These are phyloP conservation scores for Plantago coronopus DNA, from an alignment of 305 asterid species.

Conservation along the genomic window DNA sequence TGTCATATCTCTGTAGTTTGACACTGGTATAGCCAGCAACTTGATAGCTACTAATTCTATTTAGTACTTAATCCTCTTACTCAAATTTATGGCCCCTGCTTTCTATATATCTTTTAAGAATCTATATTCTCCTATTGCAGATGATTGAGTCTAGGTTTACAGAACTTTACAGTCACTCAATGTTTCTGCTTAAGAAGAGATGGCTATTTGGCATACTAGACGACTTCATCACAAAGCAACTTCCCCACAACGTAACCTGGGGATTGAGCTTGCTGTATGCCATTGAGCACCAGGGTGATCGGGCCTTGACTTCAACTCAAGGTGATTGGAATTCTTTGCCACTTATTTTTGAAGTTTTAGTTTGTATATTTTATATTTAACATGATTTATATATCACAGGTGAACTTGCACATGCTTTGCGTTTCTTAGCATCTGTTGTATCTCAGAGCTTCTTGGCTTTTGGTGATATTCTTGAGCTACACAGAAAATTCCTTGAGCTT, in stretches of 20 bases:
- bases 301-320: slow-evolving; percentile 94
- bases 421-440: slow-evolving; percentile 96
- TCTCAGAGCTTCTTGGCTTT: slow-evolving; percentile 99
- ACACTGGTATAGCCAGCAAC: neutral
- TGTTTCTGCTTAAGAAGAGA: slow-evolving; percentile 77
- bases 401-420: slow-evolving; percentile 92
- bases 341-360: neutral
- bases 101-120: slow-evolving; percentile 1
- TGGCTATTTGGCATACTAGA: slow-evolving; percentile 90
- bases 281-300: slow-evolving; percentile 87
- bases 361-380: slow-evolving; percentile 9
- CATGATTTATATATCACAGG: slow-evolving; percentile 43
- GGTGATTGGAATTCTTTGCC: slow-evolving; percentile 41
- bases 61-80: slow-evolving; percentile 1
- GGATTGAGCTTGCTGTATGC: slow-evolving; percentile 96
- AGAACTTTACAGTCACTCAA: slow-evolving; percentile 77
- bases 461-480: slow-evolving; percentile 98
- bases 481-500: slow-evolving; percentile 86
- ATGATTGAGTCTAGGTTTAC: slow-evolving; percentile 81
- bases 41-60: slow-evolving; percentile 15
- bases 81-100: slow-evolving; percentile 18
- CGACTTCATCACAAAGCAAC: slow-evolving; percentile 93
- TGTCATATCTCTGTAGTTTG: neutral
- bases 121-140: slow-evolving; percentile 39
- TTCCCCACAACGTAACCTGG: slow-evolving; percentile 98